Percentiles rank a stretch among this genome's conserved stretches.
phyloP scores from a whole-genome alignment of 148 eudicot genomes.

The Amaranthus cruentus region DNA sequence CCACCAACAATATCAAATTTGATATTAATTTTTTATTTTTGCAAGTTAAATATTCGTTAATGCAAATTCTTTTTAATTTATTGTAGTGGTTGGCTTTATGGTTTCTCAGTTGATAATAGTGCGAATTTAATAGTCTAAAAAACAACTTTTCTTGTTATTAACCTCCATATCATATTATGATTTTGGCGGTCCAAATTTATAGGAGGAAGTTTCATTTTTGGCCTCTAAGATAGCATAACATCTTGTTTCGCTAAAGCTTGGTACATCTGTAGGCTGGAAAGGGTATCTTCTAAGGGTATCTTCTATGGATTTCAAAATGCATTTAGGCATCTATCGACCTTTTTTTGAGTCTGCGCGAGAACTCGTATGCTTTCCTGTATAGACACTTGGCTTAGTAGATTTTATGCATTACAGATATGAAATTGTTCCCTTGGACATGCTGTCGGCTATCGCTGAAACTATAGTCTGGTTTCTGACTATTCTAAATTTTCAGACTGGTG shows the following conservation, averaged over 20 bases:
- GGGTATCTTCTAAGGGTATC: background rate
- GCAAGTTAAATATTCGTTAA: too few relatives aligned
- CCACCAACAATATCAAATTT: too few relatives aligned
- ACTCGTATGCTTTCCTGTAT: background rate
- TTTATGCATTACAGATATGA: background rate
- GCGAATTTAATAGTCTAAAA: background rate
- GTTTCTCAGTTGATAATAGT: background rate
- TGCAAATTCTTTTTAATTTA: too few relatives aligned
- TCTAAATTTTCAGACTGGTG: conserved; percentile 57
- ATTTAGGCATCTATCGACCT: too few relatives aligned
- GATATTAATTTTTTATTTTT: too few relatives aligned
- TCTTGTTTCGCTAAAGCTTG: background rate
- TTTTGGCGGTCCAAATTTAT: background rate
- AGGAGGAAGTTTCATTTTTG: background rate
- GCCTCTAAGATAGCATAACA: background rate
- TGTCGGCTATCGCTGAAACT: conserved; percentile 9
- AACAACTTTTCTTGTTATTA: background rate
- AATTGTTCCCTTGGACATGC: conserved; percentile 8
- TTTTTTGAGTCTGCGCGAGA: background rate
- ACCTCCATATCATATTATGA: background rate
- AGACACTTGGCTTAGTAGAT: conserved; percentile 2
- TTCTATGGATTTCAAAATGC: background rate
- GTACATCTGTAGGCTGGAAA: background rate
- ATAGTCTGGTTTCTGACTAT: conserved; percentile 33
- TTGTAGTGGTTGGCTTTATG: background rate